Conservation (phyloP, 2,329 filamentous ascomycete species). For the Pestalotiopsis sp. region DNA sequence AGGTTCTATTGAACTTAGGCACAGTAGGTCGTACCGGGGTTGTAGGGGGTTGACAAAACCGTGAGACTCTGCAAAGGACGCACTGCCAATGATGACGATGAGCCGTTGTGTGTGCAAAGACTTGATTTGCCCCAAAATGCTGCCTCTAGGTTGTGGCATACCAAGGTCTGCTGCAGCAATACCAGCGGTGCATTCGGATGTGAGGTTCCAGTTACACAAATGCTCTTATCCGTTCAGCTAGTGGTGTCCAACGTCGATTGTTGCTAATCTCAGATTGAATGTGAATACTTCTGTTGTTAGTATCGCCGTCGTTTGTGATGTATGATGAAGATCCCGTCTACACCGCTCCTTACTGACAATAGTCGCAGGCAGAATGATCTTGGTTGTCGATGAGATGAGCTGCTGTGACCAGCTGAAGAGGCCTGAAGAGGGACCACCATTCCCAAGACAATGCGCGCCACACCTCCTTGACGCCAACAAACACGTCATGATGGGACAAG, state of each 20-base stretch:
- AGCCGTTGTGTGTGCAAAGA: constrained; percentile 17
- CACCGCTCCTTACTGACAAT: not conserved
- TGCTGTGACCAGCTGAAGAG: not conserved
- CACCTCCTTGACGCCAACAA: not conserved
- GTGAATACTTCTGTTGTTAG: not conserved
- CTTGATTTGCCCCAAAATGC: constrained; percentile 19
- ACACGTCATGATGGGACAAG: not conserved
- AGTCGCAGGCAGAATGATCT: not conserved
- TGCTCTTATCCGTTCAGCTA: constrained; percentile 30
- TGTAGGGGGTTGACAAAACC: constrained; percentile 30
- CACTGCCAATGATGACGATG: constrained; percentile 21
- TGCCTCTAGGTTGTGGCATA: constrained; percentile 17
- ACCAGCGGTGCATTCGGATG: constrained; percentile 28
- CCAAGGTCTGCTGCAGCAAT: constrained; percentile 21
- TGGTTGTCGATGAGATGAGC: not conserved
- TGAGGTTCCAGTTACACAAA: constrained; percentile 27
- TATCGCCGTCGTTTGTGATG: not conserved
- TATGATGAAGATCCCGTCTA: not conserved
- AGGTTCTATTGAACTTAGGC: not conserved
- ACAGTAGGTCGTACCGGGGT: constrained; percentile 5
- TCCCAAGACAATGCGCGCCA: not conserved
- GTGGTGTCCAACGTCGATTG: constrained; percentile 16
- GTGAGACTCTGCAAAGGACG: constrained; percentile 22
- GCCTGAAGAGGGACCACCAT: not conserved
- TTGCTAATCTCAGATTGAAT: constrained; percentile 19